These are phyloP conservation scores for Crinitomyces ghanaensis DNA, from an alignment of 805 yeast species.

Conservation along the genomic window DNA sequence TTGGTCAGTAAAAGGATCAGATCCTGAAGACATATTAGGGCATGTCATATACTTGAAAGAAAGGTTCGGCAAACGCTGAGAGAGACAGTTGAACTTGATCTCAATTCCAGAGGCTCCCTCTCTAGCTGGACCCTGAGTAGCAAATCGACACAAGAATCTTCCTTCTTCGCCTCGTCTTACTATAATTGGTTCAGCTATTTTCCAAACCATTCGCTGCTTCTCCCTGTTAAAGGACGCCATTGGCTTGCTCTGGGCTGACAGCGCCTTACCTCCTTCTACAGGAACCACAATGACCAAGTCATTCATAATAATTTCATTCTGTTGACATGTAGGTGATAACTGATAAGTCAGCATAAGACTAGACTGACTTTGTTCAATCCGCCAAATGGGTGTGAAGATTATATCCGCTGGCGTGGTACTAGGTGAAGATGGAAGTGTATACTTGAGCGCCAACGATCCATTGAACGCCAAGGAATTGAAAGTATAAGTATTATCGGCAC, in stretches of 20 bases:
- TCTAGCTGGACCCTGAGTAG: constrained; percentile 58
- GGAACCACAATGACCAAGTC: constrained; percentile 53
- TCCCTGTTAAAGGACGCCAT: constrained; percentile 85
- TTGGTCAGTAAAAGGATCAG: constrained; percentile 13
- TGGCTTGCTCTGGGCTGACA: constrained; percentile 80
- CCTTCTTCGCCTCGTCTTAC: constrained; percentile 39
- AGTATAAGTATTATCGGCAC: constrained; percentile 5
- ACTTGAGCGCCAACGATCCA: constrained; percentile 62
- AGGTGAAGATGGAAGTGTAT: too few relatives aligned
- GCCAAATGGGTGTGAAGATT: constrained; percentile 78
- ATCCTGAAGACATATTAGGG: too few relatives aligned
- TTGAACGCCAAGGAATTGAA: constrained; percentile 6
- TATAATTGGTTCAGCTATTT: constrained; percentile 32
- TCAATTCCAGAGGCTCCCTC: constrained; percentile 70
- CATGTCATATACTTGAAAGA: constrained; percentile 6
- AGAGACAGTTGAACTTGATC: constrained; percentile 27
- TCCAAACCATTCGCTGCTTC: constrained; percentile 79
- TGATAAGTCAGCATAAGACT: constrained; percentile 67
- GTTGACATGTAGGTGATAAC: constrained; percentile 38
- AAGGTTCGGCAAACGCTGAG: constrained; percentile 1
- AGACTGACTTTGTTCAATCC: constrained; percentile 73
- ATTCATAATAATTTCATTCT: constrained; percentile 30
- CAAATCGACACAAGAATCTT: constrained; percentile 73
- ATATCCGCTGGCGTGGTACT: too few relatives aligned
- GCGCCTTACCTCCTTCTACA: constrained; percentile 43